These are phyloP conservation scores for Solanum microdontum DNA, from an alignment of 257 asterid genomes.

Conservation along the genomic window DNA sequence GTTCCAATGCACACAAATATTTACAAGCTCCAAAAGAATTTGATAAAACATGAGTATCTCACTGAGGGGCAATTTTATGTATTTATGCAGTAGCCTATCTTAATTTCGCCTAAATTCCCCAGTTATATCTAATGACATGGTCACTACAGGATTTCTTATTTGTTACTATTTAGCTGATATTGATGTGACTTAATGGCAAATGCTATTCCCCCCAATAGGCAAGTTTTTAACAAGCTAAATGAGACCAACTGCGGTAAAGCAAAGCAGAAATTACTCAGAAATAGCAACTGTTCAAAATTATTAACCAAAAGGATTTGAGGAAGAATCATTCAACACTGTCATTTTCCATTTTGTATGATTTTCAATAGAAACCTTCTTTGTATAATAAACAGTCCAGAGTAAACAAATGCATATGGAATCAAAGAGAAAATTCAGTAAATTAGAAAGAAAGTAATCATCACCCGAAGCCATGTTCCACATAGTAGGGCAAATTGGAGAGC, in stretches of 20 bases:
- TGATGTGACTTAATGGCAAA: background rate
- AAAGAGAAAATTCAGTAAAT: background rate
- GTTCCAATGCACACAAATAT: background rate
- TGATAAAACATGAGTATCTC: background rate
- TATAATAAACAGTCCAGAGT: background rate
- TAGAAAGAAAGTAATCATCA: background rate
- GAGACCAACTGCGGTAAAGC: background rate
- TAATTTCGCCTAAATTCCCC: background rate
- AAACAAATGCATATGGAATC: background rate
- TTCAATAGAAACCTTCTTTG: background rate
- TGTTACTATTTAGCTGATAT: background rate
- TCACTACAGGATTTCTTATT: background rate
- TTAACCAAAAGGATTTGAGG: background rate
- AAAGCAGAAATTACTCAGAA: background rate
- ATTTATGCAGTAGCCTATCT: background rate
- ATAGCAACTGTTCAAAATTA: background rate
- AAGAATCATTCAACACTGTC: background rate
- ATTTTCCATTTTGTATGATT: background rate
- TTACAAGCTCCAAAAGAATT: background rate
- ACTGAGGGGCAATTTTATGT: background rate
- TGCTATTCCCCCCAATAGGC: background rate
- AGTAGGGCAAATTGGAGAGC: conserved; percentile 71
- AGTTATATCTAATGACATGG: background rate
- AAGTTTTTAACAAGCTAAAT: background rate
- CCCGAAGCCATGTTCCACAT: conserved; percentile 66